phyloP scores from a whole-genome alignment of 371 early-diverging fungal genomes.

The Basidiobolus meristosporus region DNA sequence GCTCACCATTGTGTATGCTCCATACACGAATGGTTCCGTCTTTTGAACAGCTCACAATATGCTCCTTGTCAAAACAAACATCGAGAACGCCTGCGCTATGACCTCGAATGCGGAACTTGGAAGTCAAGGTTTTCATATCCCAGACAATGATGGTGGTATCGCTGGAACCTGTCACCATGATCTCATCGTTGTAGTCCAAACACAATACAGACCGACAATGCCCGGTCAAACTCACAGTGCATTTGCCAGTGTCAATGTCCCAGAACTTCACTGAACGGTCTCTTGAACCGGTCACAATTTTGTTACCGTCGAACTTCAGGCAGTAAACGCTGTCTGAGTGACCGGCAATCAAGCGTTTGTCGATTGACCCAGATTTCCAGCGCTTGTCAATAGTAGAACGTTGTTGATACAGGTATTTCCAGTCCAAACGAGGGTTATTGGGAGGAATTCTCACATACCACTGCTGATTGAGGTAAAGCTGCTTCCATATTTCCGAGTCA shows the following conservation, averaged over 20 bases:
- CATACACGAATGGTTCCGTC: conserved; percentile 82
- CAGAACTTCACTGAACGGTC: conserved; percentile 73
- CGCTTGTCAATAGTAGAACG: conserved; percentile 20
- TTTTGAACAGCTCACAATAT: conserved; percentile 79
- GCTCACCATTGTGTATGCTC: conserved; percentile 29
- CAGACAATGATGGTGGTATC: conserved; percentile 80
- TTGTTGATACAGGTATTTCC: conserved; percentile 31
- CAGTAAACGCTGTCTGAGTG: conserved; percentile 90
- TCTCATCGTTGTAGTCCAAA: conserved; percentile 57
- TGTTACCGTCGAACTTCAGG: conserved; percentile 65
- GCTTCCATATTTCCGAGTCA: no score
- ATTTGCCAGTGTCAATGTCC: conserved; percentile 42
- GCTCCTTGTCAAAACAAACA: conserved; percentile 46
- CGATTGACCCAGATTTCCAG: conserved; percentile 21
- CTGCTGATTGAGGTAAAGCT: no score
- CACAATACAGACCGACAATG: conserved; percentile 83
- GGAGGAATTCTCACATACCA: not conserved
- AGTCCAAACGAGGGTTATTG: conserved; percentile 12
- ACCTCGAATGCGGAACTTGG: conserved; percentile 25
- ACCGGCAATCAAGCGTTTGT: conserved; percentile 30
- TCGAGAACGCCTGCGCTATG: conserved; percentile 65
- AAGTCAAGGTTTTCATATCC: conserved; percentile 33
- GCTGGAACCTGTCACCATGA: conserved; percentile 80
- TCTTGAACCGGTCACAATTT: conserved; percentile 80
- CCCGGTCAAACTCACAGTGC: conserved; percentile 50